Percentiles rank a stretch among this genome's conserved stretches.
These are phyloP conservation scores for Colletotrichum zoysiae DNA, from an alignment of 2,329 filamentous ascomycete genomes.

Conservation along the genomic window DNA sequence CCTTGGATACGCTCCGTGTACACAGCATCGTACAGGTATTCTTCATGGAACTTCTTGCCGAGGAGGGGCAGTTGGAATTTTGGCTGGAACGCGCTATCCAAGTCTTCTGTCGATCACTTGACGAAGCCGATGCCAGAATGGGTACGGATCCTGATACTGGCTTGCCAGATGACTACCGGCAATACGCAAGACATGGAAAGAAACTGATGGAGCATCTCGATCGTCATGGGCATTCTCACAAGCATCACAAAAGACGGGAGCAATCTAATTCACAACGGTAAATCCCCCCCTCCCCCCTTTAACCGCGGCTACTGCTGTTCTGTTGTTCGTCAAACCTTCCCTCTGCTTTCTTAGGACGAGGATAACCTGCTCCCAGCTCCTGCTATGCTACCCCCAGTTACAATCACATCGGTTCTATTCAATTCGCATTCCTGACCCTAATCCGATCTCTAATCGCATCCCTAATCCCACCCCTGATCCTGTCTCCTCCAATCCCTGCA, in stretches of 20 bases:
- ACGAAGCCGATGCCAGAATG: slow-evolving; percentile 59
- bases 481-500: too few species aligned
- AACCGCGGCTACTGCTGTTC: background rate
- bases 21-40: slow-evolving; percentile 67
- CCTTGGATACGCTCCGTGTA: slow-evolving; percentile 63
- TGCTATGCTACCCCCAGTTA: too few species aligned
- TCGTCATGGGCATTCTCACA: slow-evolving; percentile 50
- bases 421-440: too few species aligned
- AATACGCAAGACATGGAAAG: slow-evolving; percentile 65
- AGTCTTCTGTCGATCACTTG: slow-evolving; percentile 64
- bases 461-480: too few species aligned
- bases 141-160: slow-evolving; percentile 53
- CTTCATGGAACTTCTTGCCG: slow-evolving; percentile 60
- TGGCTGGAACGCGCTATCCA: slow-evolving; percentile 63
- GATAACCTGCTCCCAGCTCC: too few species aligned
- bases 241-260: background rate
- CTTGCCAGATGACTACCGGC: slow-evolving; percentile 65
- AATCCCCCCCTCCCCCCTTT: background rate
- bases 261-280: slow-evolving; percentile 2
- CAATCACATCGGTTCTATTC: too few species aligned
- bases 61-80: slow-evolving; percentile 56
- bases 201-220: slow-evolving; percentile 59
- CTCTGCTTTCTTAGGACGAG: background rate
- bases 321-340: background rate
- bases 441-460: too few species aligned